A percentile compares a stretch with the other conserved stretches of the same genome.
Conservation (phyloP, 192 early-diverging fungal species). For the Cladochytrium replicatum region DNA sequence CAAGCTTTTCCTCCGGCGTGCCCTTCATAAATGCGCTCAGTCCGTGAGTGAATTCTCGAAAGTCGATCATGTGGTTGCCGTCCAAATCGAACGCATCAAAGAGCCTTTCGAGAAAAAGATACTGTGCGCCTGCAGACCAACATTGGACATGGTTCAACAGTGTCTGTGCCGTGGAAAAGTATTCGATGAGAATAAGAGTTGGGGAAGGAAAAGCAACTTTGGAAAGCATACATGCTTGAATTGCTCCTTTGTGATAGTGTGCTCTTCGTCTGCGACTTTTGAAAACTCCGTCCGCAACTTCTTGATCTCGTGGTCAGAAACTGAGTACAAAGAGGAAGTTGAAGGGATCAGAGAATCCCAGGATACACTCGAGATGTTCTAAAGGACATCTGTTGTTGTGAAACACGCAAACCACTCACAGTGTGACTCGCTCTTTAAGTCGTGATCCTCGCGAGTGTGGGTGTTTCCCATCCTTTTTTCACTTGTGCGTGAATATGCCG, state of each 20-base stretch:
- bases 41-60: conserved; percentile 48
- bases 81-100: conserved; percentile 72
- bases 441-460: neutral
- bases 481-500: too few species aligned
- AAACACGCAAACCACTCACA: neutral
- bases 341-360: too few species aligned
- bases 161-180: conserved; percentile 22
- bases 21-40: conserved; percentile 70
- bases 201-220: neutral
- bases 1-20: conserved; percentile 62
- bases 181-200: neutral
- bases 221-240: conserved; percentile 51
- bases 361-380: conserved; percentile 29
- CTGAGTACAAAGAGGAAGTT: too few species aligned
- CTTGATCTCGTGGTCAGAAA: conserved; percentile 36
- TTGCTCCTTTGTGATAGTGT: conserved; percentile 54
- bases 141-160: conserved; percentile 41
- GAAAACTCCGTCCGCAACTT: conserved; percentile 27
- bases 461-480: conserved; percentile 1
- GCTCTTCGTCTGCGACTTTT: conserved; percentile 23
- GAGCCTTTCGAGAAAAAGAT: conserved; percentile 63
- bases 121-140: conserved; percentile 48
- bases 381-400: neutral
- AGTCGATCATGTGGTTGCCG: conserved; percentile 53
- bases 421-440: neutral